phyloP scores from a whole-genome alignment of 202 grass and related monocot genomes.

The Zoysia matrella region DNA sequence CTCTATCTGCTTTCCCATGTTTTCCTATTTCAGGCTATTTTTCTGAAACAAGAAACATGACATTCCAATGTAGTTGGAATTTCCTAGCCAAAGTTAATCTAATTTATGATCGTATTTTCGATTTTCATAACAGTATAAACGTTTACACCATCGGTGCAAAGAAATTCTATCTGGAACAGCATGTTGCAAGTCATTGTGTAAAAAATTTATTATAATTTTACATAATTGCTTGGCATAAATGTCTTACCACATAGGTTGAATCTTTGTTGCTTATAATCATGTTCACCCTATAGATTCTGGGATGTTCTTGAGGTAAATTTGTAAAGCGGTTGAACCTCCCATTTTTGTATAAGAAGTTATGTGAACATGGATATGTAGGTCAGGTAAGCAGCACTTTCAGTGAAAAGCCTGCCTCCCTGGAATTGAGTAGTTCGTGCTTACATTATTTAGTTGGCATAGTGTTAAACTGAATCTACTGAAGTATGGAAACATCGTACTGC shows the following conservation, averaged over 20 bases:
- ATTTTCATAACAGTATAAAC: neutral
- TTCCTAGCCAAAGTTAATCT: neutral
- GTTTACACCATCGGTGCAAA: neutral
- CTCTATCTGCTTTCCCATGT: neutral
- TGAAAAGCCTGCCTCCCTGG: neutral
- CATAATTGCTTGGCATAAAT: neutral
- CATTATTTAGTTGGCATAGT: neutral
- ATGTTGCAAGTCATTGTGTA: neutral
- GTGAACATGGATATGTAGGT: conserved; percentile 2
- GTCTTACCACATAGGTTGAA: neutral
- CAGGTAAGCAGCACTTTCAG: neutral
- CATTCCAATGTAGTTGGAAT: neutral
- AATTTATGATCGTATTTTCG: neutral
- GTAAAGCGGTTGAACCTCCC: neutral
- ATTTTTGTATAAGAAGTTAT: neutral
- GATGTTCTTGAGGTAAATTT: conserved; percentile 8
- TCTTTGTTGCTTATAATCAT: neutral
- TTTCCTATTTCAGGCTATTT: conserved; percentile 1
- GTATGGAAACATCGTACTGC: neutral
- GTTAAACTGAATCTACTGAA: neutral
- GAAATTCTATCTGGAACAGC: neutral
- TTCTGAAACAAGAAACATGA: no score
- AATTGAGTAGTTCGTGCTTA: neutral
- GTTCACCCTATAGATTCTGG: neutral
- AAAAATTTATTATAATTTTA: neutral